These are phyloP conservation scores for Fagopyrum esculentum DNA, from an alignment of 148 eudicot genomes.

Conservation along the genomic window DNA sequence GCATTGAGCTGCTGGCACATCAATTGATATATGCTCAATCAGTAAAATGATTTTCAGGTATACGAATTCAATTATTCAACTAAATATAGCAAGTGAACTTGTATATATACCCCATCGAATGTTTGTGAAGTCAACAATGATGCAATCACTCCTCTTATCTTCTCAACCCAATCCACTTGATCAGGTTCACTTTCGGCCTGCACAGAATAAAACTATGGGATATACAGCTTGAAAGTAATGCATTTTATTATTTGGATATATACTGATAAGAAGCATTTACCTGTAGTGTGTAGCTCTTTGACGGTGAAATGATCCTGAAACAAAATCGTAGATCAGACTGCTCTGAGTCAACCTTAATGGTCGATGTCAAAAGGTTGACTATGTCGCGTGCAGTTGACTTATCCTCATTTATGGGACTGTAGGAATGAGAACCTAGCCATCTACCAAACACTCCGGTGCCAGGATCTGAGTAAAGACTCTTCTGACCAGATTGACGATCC, in stretches of 20 bases:
- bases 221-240: background rate
- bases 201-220: slow-evolving; percentile 15
- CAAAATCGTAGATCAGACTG: slow-evolving; percentile 88
- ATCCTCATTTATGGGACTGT: slow-evolving; percentile 61
- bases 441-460: slow-evolving; percentile 77
- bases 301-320: slow-evolving; percentile 90
- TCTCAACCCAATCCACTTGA: slow-evolving; percentile 95
- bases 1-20: slow-evolving; percentile 39
- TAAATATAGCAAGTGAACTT: background rate
- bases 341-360: slow-evolving; percentile 84
- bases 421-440: slow-evolving; percentile 82
- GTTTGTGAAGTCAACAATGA: slow-evolving; percentile 65
- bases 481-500: slow-evolving; percentile 13
- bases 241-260: background rate
- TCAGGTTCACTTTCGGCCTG: slow-evolving; percentile 88
- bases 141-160: slow-evolving; percentile 86
- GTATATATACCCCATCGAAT: slow-evolving; percentile 73
- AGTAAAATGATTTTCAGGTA: slow-evolving; percentile 5
- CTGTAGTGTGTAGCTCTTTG: slow-evolving; percentile 90
- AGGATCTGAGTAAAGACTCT: slow-evolving; percentile 33
- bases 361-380: slow-evolving; percentile 79
- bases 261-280: slow-evolving; percentile 22
- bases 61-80: background rate
- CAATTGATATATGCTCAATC: background rate
- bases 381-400: slow-evolving; percentile 89